These are phyloP conservation scores for Backusella mclennaniae DNA, from an alignment of 192 early-diverging fungal genomes.

Conservation along the genomic window DNA sequence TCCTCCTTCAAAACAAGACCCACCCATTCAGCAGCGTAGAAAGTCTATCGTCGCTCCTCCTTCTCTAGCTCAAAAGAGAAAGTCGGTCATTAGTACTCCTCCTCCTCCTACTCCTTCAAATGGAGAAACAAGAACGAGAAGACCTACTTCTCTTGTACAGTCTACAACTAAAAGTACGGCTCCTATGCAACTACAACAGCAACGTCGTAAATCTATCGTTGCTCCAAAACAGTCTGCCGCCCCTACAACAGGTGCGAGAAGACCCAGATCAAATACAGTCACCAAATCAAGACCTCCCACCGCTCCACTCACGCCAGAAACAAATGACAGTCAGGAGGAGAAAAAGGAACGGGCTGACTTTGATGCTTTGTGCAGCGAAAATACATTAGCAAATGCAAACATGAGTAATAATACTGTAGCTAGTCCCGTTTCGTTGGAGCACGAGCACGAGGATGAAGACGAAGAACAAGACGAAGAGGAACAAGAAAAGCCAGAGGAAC, in stretches of 20 bases:
- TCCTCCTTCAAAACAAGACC: background rate
- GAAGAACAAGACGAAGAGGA: slow-evolving; percentile 17
- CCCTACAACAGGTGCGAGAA: background rate
- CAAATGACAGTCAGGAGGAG: slow-evolving; percentile 24
- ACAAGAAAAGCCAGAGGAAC: background rate
- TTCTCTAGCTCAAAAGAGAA: background rate
- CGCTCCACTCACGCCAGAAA: slow-evolving; percentile 6
- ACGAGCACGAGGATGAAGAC: slow-evolving; percentile 26
- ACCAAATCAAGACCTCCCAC: slow-evolving; percentile 8
- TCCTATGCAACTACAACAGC: background rate
- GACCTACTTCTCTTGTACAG: background rate
- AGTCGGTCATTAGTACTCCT: background rate
- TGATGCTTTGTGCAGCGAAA: slow-evolving; percentile 28
- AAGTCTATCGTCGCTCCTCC: background rate
- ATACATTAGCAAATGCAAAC: slow-evolving; percentile 19
- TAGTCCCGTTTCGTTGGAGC: slow-evolving; percentile 22
- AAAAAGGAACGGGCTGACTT: slow-evolving; percentile 33
- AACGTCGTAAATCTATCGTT: slow-evolving; percentile 11
- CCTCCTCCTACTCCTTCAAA: background rate
- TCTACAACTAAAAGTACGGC: background rate
- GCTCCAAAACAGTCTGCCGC: slow-evolving; percentile 10
- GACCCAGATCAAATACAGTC: slow-evolving; percentile 18
- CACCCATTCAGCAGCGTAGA: background rate
- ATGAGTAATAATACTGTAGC: background rate
- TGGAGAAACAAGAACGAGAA: background rate